Percentiles rank a stretch among this genome's conserved stretches.
Evolutionary conservation across 768 basidiomycete genomes (phyloP).

Genomic region (Suillus ampliporus): DNA sequence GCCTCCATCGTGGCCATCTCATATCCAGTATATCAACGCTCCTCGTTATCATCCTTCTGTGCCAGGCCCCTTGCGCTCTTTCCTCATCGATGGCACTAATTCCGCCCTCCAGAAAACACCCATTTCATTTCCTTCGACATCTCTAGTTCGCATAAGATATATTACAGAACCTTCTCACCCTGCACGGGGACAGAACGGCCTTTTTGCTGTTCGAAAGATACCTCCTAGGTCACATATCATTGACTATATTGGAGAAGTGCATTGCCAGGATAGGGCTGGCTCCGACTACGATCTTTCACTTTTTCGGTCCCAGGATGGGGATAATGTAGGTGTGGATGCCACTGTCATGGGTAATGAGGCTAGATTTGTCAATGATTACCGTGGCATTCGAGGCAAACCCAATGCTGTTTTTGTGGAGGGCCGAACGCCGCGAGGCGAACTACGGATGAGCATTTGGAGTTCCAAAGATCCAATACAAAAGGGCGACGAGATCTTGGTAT

Average conservation of each 20-base stretch:
- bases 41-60: conserved; percentile 66
- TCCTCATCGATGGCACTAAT: conserved; percentile 40
- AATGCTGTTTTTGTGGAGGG: conserved; percentile 75
- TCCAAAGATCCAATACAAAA: conserved; percentile 63
- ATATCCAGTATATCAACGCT: conserved; percentile 58
- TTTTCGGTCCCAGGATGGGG: conserved; percentile 58
- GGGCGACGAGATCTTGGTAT: conserved; percentile 85
- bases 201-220: conserved; percentile 81
- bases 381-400: conserved; percentile 71
- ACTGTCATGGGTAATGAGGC: conserved; percentile 80
- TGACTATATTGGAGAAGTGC: conserved; percentile 86
- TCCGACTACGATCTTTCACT: conserved; percentile 92
- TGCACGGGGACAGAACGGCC: conserved; percentile 75
- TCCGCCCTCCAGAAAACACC: conserved; percentile 18
- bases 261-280: conserved; percentile 70
- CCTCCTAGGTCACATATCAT: conserved; percentile 68
- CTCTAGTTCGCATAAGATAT: conserved; percentile 57
- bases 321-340: conserved; percentile 82
- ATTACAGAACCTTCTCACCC: conserved; percentile 71
- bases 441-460: conserved; percentile 82
- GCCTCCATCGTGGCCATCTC: conserved; percentile 57
- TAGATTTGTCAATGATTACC: conserved; percentile 90
- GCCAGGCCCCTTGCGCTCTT: conserved; percentile 43
- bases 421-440: conserved; percentile 58
- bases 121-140: conserved; percentile 9